phyloP scores from a whole-genome alignment of 331 rosid species.

The Malus hybrid region DNA sequence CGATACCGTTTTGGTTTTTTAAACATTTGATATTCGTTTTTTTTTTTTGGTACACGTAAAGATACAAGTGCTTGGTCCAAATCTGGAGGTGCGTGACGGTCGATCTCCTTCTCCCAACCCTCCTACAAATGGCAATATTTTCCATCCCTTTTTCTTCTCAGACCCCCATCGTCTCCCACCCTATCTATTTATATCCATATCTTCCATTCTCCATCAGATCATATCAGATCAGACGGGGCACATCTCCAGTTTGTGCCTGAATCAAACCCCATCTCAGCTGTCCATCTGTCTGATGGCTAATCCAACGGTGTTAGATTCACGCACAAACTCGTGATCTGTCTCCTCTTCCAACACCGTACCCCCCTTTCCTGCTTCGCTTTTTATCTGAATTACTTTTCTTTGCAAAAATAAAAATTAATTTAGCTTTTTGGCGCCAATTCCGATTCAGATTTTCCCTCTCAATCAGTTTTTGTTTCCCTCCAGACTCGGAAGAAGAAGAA shows the following conservation, averaged over 20 bases:
- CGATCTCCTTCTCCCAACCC: background rate
- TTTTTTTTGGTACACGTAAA: background rate
- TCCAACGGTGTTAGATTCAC: slow-evolving; percentile 27
- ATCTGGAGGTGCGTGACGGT: background rate
- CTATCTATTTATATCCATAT: too few species aligned
- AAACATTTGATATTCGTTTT: too few species aligned
- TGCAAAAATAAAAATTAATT: too few species aligned
- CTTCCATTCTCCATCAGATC: background rate
- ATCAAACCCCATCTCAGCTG: slow-evolving; percentile 12
- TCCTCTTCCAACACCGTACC: background rate
- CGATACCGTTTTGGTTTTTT: too few species aligned
- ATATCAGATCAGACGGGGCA: slow-evolving; percentile 2
- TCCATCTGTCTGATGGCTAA: background rate
- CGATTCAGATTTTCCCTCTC: background rate
- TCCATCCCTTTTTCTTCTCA: background rate
- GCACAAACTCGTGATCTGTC: slow-evolving; percentile 33
- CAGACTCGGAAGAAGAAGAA: background rate
- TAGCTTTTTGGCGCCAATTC: slow-evolving; percentile 12
- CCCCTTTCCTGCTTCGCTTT: too few species aligned
- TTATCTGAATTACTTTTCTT: background rate
- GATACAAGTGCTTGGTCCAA: background rate
- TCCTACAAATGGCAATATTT: background rate
- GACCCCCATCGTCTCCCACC: background rate
- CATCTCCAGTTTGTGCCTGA: slow-evolving; percentile 24
- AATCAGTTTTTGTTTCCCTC: background rate